phyloP scores from a whole-genome alignment of 208 protist species.

The Crithidia bombi region DNA sequence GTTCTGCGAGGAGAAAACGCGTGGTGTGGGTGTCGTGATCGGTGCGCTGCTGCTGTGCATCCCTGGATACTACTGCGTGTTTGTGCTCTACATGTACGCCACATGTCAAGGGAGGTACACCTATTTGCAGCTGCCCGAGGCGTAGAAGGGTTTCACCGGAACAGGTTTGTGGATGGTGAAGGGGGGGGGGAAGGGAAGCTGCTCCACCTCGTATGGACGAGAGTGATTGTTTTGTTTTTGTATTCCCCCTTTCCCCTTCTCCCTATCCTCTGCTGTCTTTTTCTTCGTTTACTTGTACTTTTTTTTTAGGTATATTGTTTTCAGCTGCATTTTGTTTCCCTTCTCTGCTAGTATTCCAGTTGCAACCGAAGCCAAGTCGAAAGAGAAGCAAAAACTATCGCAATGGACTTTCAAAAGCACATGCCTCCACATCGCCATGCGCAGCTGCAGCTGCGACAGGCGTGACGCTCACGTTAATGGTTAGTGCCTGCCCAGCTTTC shows the following conservation, averaged over 20 bases:
- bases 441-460: no score
- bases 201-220: neutral
- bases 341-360: neutral
- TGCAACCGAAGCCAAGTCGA: no score
- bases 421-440: no score
- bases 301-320: neutral
- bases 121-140: conserved; percentile 49
- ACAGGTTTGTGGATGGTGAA: no score
- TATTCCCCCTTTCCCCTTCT: conserved; percentile 6
- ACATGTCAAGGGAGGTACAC: conserved; percentile 57
- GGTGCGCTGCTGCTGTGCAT: conserved; percentile 53
- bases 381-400: no score
- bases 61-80: conserved; percentile 77
- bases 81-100: conserved; percentile 64
- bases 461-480: no score
- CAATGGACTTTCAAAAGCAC: no score
- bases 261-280: neutral
- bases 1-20: conserved; percentile 37
- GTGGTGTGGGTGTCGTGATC: conserved; percentile 52
- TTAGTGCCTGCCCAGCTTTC: no score
- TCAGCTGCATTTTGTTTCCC: neutral
- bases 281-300: conserved; percentile 6
- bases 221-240: neutral
- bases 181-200: no score
- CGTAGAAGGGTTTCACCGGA: conserved; percentile 1